These are phyloP conservation scores for Coemansia interrupta DNA, from an alignment of 192 early-diverging fungal genomes.

Conservation along the genomic window DNA sequence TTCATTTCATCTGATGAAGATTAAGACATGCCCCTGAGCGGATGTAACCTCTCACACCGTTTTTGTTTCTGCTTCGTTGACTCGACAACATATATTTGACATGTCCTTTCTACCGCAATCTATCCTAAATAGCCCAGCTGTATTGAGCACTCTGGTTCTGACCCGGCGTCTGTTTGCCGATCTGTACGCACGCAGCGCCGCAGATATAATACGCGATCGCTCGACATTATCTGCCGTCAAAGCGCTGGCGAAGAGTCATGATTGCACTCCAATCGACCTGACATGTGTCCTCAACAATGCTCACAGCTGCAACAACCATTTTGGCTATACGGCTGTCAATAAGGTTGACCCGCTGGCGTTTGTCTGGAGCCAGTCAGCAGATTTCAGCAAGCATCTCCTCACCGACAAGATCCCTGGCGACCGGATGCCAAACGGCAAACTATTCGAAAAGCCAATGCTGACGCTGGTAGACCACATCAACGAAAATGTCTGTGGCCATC, in stretches of 20 bases:
- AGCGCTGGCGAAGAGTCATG: conserved; percentile 12
- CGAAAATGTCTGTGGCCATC: conserved; percentile 36
- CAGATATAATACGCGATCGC: conserved; percentile 28
- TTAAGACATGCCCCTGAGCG: neutral
- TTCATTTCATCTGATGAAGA: no score
- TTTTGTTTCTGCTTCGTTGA: neutral
- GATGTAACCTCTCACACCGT: neutral
- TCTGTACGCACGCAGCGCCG: conserved; percentile 9
- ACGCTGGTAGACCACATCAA: conserved; percentile 38
- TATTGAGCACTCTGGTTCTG: conserved; percentile 6
- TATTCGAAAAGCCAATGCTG: conserved; percentile 21
- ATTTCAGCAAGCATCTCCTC: conserved; percentile 15
- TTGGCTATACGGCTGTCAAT: conserved; percentile 25
- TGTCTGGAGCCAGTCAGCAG: conserved; percentile 15
- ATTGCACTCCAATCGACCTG: conserved; percentile 20
- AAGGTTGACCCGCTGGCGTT: conserved; percentile 30
- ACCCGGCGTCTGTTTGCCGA: conserved; percentile 19
- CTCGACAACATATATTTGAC: neutral
- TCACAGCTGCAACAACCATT: conserved; percentile 22
- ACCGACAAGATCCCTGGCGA: conserved; percentile 12
- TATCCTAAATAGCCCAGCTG: conserved; percentile 12
- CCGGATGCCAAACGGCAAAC: conserved; percentile 10
- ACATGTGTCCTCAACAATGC: neutral
- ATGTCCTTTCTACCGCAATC: conserved; percentile 7
- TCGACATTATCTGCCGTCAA: conserved; percentile 25